Base-by-base conservation (phyloP, 257 asterid species). In the Primulina tabacum region DNA sequence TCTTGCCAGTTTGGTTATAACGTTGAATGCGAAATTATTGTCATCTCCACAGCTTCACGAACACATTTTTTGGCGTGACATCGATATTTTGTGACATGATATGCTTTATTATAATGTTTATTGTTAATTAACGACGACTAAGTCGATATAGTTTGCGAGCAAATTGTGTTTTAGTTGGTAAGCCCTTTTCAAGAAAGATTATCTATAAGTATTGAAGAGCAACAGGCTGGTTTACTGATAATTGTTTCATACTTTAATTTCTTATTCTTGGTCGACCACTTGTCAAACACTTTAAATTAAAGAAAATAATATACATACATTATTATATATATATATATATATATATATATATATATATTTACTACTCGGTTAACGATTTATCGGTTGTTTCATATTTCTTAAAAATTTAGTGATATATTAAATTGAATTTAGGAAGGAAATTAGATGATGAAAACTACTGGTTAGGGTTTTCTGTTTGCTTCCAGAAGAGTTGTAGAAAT, bases 71-170 rank as follows among this genome's bases (percentile, higher is more conserved):
- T 38, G n/a, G 66, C 68, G 17, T 50, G 62, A 57, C 53, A 24
- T 34, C n/a, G 57, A 56, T 34, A 40, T 38, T 38, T 56, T 34
- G 56, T 72, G 61, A 68, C 68, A 71, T 68, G 37, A 56, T 20
- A 62, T 62, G 30, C 50, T 28, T 58, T 57, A 58, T 40, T 71
- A 28, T 81, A 53, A 32, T 57, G 75, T n/a, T 76, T 76, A 63
- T 76, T 73, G 85, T 83, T 83, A 80, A 71, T 73, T 83, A 78
- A 83, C 88, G 77, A 79, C 56, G 82, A 81, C 76, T 72, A 47
- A 29, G 68, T 75, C 73, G 63, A 16, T 32, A 73, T 68, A 33
- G 26, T 7, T 43, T 43, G 70, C 62, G 67, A 62, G 64, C 61
- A 38, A 64, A 16, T 35, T 30, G 69, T 64, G 81, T 63, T 63